These are phyloP conservation scores for Eucalyptus cloeziana DNA, from an alignment of 345 rosid genomes.

Conservation along the genomic window DNA sequence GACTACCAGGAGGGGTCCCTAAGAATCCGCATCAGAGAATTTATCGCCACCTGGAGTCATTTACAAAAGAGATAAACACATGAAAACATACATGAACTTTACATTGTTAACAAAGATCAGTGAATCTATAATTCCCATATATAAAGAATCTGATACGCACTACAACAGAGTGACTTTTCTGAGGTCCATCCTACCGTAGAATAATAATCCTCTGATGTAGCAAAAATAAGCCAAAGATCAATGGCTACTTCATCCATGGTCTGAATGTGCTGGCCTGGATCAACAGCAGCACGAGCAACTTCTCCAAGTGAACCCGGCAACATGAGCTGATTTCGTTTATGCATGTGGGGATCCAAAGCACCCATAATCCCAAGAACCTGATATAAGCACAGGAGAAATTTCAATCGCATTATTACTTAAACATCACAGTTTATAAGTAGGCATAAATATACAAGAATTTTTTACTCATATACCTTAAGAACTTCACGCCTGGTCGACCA, in stretches of 20 bases:
- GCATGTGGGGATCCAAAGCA: slow-evolving; percentile 94
- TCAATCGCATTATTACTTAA: neutral
- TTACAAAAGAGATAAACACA: neutral
- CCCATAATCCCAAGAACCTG: slow-evolving; percentile 99
- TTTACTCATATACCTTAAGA: slow-evolving; percentile 52
- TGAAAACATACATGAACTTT: neutral
- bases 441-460: neutral
- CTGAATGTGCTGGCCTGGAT: slow-evolving; percentile 90
- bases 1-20: slow-evolving; percentile 90
- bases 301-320: slow-evolving; percentile 84
- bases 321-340: slow-evolving; percentile 79
- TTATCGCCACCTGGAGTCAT: slow-evolving; percentile 78
- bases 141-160: neutral
- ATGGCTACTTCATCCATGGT: slow-evolving; percentile 74
- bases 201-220: slow-evolving; percentile 93
- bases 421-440: neutral
- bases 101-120: neutral
- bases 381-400: slow-evolving; percentile 2
- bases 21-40: slow-evolving; percentile 94
- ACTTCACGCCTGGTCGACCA: slow-evolving; percentile 99
- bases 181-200: slow-evolving; percentile 52
- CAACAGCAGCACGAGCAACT: slow-evolving; percentile 77
- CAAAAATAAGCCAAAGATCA: slow-evolving; percentile 92
- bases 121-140: neutral
- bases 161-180: neutral